Evolutionary conservation across 2,329 filamentous ascomycete genomes (phyloP), one percentile per base, ranked within the genome.

Genomic region (Penicillium italicum): DNA sequence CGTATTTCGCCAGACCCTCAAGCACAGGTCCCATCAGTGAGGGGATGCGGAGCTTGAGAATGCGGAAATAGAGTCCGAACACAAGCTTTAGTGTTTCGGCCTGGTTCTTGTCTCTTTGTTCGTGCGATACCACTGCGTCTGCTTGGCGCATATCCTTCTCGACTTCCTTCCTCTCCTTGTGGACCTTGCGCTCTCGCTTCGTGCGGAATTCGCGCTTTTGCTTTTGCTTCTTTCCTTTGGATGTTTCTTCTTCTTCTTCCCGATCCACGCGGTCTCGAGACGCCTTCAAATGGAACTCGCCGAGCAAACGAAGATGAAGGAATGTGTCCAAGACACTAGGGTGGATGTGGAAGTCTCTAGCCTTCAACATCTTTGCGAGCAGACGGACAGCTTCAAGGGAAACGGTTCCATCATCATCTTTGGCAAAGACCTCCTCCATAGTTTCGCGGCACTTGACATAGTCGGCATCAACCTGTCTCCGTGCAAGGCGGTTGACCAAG

Each of bases 21-120:
- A 99, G 82, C 0, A 97, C 92, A 14, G 93, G 92, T n/a, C 94
- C 94, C 90, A 97, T 97, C 18, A 99, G 83, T 62, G 88, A 85
- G 14, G 90, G 87, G 24, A 85, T 82, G 26, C 91, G 85, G 51
- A 86, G 81, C 77, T 97, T 97, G 41, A 99, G 79, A 52, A 97
- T 93, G 50, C 92, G 88, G 75, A 99, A 97, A 77, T 99, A 99
- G 2, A 87, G 88, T 16, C 90, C 90, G 70, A 99, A 99, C 11
- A 99, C 94, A 56, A 97, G 82, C 76, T 97, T 99, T 49, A 99
- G 77, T 2, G 92, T 97, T 74, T 99, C 95, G 5, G 91, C 89
- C 74, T 99, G 94, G 82, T 96, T 94, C 65, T 88, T 85, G 69
- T 97, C 94, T 49, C 90, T 85, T 73, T 97, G 91, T 73, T 99